Percentiles rank a stretch among this genome's conserved stretches.
These are phyloP conservation scores for Fimicolochytrium jonesii DNA, from an alignment of 192 early-diverging fungal genomes.

Conservation along the genomic window DNA sequence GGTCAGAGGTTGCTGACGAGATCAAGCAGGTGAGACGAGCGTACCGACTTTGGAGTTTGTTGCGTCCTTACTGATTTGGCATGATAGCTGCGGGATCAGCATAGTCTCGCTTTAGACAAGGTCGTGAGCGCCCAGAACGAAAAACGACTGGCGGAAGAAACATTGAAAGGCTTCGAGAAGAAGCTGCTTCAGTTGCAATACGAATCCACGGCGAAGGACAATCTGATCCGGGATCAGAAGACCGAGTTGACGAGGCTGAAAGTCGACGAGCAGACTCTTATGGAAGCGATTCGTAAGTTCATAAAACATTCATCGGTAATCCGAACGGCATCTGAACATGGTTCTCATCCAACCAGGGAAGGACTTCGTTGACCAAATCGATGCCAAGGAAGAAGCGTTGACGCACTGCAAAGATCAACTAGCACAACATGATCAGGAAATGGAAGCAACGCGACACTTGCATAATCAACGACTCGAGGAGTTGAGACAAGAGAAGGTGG, in stretches of 20 bases:
- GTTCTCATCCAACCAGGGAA: not conserved
- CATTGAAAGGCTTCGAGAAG: conserved; percentile 38
- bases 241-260: conserved; percentile 39
- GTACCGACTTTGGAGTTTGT: not conserved
- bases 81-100: conserved; percentile 44
- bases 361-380: conserved; percentile 32
- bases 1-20: conserved; percentile 47
- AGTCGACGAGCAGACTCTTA: conserved; percentile 40
- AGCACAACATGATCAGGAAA: conserved; percentile 16
- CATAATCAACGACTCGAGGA: conserved; percentile 25
- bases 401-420: conserved; percentile 19
- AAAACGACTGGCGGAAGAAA: conserved; percentile 24
- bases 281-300: conserved; percentile 28
- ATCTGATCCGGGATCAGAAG: conserved; percentile 40
- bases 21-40: conserved; percentile 35
- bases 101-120: conserved; percentile 49
- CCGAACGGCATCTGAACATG: not conserved
- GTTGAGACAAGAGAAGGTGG: conserved; percentile 45
- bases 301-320: not conserved
- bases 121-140: conserved; percentile 33
- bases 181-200: conserved; percentile 42
- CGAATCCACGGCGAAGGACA: conserved; percentile 33
- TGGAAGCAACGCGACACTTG: conserved; percentile 6
- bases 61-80: not conserved
- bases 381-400: conserved; percentile 23